Evolutionary conservation across 805 yeast species (phyloP).

Genomic region (Candida bentonensis): DNA sequence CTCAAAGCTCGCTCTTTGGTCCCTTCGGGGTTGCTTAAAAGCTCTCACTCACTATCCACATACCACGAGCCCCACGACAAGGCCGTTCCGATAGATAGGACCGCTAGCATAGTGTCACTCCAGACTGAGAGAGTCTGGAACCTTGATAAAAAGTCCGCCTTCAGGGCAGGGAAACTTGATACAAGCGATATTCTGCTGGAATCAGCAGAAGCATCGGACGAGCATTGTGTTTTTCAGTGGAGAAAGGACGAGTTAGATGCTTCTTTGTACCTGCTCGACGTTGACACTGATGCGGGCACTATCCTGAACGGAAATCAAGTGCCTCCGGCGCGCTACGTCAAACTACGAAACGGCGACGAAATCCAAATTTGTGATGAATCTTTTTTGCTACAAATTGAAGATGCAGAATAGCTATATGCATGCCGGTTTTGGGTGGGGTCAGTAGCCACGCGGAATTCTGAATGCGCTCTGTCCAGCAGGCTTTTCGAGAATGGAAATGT

Average conservation of each 20-base stretch:
- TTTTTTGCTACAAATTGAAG: not conserved
- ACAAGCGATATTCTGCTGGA: conserved; percentile 23
- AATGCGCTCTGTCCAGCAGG: conserved; percentile 7
- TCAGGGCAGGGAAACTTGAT: not conserved
- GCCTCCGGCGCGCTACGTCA: conserved; percentile 29
- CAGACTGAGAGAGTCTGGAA: conserved; percentile 18
- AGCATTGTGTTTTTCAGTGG: conserved; percentile 35
- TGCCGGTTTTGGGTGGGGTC: too few species aligned
- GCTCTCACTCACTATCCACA: too few species aligned
- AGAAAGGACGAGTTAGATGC: conserved; percentile 5
- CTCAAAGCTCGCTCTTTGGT: not conserved
- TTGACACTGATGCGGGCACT: conserved; percentile 37
- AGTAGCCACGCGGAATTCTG: conserved; percentile 3
- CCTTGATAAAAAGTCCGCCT: not conserved
- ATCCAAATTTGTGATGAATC: conserved; percentile 25
- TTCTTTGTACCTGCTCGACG: conserved; percentile 31
- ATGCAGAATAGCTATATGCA: too few species aligned
- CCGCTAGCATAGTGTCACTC: conserved; percentile 21
- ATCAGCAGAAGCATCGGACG: conserved; percentile 28
- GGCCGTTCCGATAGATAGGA: not conserved
- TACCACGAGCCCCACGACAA: not conserved
- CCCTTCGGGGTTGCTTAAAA: not conserved
- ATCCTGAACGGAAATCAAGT: conserved; percentile 26
- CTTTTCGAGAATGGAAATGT: conserved; percentile 4
- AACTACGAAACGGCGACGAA: conserved; percentile 28